Percentiles rank a stretch among this genome's conserved stretches.
Conservation (phyloP, 257 asterid genomes). For the Salvia hispanica region DNA sequence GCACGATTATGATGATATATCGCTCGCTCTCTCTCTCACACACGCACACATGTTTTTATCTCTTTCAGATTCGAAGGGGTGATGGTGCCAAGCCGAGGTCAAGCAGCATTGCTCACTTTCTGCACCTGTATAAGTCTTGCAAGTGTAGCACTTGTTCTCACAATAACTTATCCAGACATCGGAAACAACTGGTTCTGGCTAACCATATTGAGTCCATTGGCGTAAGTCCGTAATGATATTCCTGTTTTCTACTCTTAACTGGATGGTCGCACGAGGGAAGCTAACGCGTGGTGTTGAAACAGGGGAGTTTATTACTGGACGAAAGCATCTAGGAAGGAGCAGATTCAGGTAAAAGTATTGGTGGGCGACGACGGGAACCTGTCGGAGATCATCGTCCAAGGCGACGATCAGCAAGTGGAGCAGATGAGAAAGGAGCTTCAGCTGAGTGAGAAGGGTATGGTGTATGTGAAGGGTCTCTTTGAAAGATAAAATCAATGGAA, state of each 20-base stretch:
- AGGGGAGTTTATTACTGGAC: conserved; percentile 93
- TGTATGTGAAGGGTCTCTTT: conserved; percentile 85
- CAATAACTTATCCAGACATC: conserved; percentile 80
- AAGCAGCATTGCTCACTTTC: conserved; percentile 88
- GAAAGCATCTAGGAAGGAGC: conserved; percentile 89
- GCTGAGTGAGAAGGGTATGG: conserved; percentile 86
- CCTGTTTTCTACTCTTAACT: neutral
- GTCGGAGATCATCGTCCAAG: conserved; percentile 77
- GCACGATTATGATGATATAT: neutral
- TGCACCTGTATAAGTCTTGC: conserved; percentile 94
- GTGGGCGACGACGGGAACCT: conserved; percentile 68
- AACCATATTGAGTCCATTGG: conserved; percentile 74
- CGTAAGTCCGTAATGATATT: conserved; percentile 55
- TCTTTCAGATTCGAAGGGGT: conserved; percentile 79
- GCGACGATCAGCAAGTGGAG: conserved; percentile 89
- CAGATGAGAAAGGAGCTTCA: conserved; percentile 86
- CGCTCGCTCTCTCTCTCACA: neutral
- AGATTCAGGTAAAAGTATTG: conserved; percentile 79
- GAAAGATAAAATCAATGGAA: conserved; percentile 53
- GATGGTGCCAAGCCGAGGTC: conserved; percentile 95
- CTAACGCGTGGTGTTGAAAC: conserved; percentile 31
- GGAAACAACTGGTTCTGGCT: conserved; percentile 93
- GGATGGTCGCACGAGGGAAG: neutral
- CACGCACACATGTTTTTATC: neutral
- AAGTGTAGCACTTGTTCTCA: conserved; percentile 89